phyloP scores from a whole-genome alignment of 2,329 filamentous ascomycete genomes.

The Cercospora sp. region DNA sequence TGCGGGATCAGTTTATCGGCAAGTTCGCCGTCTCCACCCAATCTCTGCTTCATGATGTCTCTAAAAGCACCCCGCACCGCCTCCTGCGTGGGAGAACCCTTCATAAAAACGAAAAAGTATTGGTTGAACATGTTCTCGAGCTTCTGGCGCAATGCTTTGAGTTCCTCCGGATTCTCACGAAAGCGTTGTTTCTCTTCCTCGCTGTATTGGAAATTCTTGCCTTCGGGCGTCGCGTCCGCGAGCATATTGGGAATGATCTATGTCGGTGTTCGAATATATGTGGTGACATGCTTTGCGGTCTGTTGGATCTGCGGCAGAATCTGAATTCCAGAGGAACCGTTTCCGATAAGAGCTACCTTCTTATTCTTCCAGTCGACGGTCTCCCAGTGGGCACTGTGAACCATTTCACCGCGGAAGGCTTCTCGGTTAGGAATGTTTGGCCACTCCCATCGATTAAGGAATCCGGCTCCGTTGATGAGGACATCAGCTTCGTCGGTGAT shows the following conservation, averaged over 20 bases:
- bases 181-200: constrained; percentile 19
- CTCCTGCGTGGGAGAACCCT: constrained; percentile 6
- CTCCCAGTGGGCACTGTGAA: constrained; percentile 50
- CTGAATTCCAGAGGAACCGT: constrained; percentile 29
- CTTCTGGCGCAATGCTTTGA: constrained; percentile 15
- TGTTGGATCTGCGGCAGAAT: not conserved
- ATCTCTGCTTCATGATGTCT: constrained; percentile 13
- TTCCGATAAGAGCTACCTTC: constrained; percentile 50
- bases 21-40: constrained; percentile 15
- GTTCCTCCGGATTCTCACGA: constrained; percentile 15
- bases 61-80: constrained; percentile 4
- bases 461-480: constrained; percentile 47
- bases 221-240: constrained; percentile 12
- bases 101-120: constrained; percentile 15
- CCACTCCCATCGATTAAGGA: constrained; percentile 37
- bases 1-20: constrained; percentile 17
- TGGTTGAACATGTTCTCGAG: constrained; percentile 18
- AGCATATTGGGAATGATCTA: constrained; percentile 17
- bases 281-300: not conserved
- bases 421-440: constrained; percentile 43
- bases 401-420: constrained; percentile 46
- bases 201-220: constrained; percentile 13
- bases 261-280: constrained; percentile 35
- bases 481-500: constrained; percentile 43
- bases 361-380: constrained; percentile 45